Base-by-base conservation (phyloP, 2,329 filamentous ascomycete genomes). In the Metarhizium humberi region DNA sequence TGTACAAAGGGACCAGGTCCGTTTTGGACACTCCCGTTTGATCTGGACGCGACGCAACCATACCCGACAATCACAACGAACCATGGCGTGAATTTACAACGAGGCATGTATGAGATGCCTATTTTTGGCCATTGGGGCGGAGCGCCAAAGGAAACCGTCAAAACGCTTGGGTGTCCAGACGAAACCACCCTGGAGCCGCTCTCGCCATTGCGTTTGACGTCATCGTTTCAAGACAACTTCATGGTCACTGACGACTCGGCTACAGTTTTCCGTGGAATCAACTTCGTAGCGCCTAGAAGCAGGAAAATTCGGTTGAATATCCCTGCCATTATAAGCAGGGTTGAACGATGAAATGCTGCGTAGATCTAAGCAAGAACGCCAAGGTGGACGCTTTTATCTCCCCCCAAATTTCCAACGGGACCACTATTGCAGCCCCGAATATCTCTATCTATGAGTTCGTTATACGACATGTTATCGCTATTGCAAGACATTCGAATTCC, bases 211-310 rank as follows among this genome's bases (percentile, higher is more conserved):
- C 82, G 78, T 54, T 81, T 79, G 18, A 88, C 84, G 64, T 88
- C 85, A 62, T 88, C 85, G 60, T 86, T 74, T 71, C 1, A 77
- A 77, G 64, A 86, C 82, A 4, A 76, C 63, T 68, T 85, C 81
- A 51, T 80, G 74, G 42, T 75, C 67, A 66, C 87, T 85, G 2
- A 87, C 75, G 43, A 87, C 72, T 8, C 80, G 73, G 34, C 79
- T 72, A 63, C 85, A 87, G 63, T 86, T 82, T 61, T 69, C 75
- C 11, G 75, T 77, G 0, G 75, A 72, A 49, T 68, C 59, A n/a
- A 32, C 56, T 2, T 64, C 66, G 64, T 82, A 81, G 66, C 80
- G 81, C 30, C 56, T 56, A n/a, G 61, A 58, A 0, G 66, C 58
- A 4, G 61, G 53, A 0, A 74, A 57, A 6, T 66, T 66, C 1